Evolutionary conservation across 805 yeast species (phyloP).

Genomic region (Schwanniomyces pseudopolymorphus): DNA sequence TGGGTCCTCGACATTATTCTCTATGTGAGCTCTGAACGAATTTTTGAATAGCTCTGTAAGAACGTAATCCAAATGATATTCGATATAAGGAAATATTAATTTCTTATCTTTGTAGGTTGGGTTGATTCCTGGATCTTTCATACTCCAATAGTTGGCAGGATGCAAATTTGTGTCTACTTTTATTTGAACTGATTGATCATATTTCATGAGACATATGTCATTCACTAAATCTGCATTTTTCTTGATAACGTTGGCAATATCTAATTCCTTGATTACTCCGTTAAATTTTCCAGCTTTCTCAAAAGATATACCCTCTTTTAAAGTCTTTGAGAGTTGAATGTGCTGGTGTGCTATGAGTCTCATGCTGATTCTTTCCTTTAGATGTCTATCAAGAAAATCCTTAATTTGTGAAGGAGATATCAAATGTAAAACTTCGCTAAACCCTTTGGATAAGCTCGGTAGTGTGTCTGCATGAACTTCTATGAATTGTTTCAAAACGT

Average conservation of each 20-base stretch:
- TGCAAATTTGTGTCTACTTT: constrained; percentile 46
- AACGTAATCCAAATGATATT: constrained; percentile 84
- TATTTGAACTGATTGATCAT: constrained; percentile 69
- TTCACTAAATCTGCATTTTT: constrained; percentile 73
- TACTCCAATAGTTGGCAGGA: constrained; percentile 28
- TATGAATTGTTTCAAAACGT: constrained; percentile 56
- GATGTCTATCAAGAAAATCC: constrained; percentile 68
- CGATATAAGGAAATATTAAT: constrained; percentile 75
- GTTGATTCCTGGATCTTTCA: constrained; percentile 20
- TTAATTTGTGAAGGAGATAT: constrained; percentile 52
- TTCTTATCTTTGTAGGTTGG: constrained; percentile 41
- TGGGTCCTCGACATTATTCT: constrained; percentile 46
- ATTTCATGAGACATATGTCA: constrained; percentile 80
- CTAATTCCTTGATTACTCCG: constrained; percentile 61
- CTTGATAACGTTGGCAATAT: constrained; percentile 61
- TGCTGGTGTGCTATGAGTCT: constrained; percentile 86
- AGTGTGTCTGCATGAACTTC: constrained; percentile 83
- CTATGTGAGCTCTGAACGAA: constrained; percentile 85
- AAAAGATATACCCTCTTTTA: constrained; percentile 31
- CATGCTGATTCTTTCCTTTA: constrained; percentile 83
- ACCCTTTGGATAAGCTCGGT: constrained; percentile 79
- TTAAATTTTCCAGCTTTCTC: constrained; percentile 56
- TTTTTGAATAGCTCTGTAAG: constrained; percentile 85
- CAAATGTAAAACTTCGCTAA: constrained; percentile 58
- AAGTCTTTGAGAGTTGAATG: constrained; percentile 52